These are phyloP conservation scores for Pezicula neosporulosa DNA, from an alignment of 2,329 filamentous ascomycete species.

Conservation along the genomic window DNA sequence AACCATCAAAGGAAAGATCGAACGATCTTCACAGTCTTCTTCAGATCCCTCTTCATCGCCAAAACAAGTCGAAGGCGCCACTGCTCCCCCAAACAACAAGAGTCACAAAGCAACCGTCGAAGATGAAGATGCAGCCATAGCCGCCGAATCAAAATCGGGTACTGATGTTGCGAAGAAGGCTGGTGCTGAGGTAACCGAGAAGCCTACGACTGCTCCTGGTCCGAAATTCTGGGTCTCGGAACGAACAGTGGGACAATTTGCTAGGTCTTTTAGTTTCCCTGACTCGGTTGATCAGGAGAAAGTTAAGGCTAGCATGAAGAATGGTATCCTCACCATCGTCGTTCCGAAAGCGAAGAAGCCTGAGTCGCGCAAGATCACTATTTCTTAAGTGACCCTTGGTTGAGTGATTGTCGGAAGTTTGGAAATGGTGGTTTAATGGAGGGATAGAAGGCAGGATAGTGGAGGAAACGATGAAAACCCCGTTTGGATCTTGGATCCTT, in stretches of 20 bases:
- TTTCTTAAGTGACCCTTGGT: conserved; percentile 33
- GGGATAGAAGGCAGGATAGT: too few relatives aligned
- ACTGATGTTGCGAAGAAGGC: conserved; percentile 25
- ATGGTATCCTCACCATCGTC: conserved; percentile 60
- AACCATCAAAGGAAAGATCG: conserved; percentile 65
- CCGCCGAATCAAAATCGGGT: conserved; percentile 23
- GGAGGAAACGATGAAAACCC: too few relatives aligned
- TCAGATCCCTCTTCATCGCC: conserved; percentile 40
- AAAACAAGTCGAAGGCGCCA: conserved; percentile 38
- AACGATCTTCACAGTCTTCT: conserved; percentile 53
- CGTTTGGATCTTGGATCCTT: too few relatives aligned
- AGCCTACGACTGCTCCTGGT: conserved; percentile 32
- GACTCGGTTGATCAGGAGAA: conserved; percentile 56
- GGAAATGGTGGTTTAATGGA: too few relatives aligned
- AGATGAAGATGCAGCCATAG: conserved; percentile 39
- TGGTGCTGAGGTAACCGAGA: conserved; percentile 7
- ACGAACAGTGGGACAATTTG: conserved; percentile 64
- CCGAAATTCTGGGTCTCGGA: conserved; percentile 70
- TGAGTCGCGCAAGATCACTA: conserved; percentile 50
- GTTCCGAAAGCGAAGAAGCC: conserved; percentile 65
- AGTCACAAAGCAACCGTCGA: conserved; percentile 61
- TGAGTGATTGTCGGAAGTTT: too few relatives aligned
- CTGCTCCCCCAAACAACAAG: conserved; percentile 42
- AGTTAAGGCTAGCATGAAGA: conserved; percentile 59
- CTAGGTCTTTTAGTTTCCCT: conserved; percentile 66